Percentiles rank a stretch among this genome's conserved stretches.
Evolutionary conservation across 2,329 filamentous ascomycete genomes (phyloP).

Genomic region (Talaromyces sp.): DNA sequence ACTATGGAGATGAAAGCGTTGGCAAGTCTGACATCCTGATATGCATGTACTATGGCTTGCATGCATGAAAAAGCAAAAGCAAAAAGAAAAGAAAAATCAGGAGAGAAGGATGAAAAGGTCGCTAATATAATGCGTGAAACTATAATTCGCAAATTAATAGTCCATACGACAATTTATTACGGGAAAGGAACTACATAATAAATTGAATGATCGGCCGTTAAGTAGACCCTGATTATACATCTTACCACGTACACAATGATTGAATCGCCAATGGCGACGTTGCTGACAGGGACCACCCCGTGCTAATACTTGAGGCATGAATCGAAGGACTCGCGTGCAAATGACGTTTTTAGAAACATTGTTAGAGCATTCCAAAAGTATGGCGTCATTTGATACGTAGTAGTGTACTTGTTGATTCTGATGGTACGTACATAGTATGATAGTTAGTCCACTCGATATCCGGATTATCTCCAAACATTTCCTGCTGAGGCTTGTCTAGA

Average conservation of each 20-base stretch:
- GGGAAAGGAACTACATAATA: not conserved
- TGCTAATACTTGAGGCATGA: not conserved
- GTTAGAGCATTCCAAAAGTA: not conserved
- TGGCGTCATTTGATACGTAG: not conserved
- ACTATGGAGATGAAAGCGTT: not conserved
- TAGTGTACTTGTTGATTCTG: not conserved
- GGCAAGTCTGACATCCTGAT: slow-evolving; percentile 3
- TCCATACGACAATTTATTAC: not conserved
- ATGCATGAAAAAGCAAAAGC: not conserved
- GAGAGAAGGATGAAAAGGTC: not conserved
- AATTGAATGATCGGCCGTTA: not conserved
- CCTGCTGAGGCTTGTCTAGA: not conserved
- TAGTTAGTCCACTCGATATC: not conserved
- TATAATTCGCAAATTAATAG: not conserved
- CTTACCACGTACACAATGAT: too few relatives aligned
- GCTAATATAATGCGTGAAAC: not conserved
- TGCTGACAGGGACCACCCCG: not conserved
- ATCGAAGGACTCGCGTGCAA: not conserved
- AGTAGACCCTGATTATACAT: not conserved
- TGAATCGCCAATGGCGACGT: not conserved
- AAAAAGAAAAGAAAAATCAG: not conserved
- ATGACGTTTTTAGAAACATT: not conserved
- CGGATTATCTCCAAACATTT: not conserved
- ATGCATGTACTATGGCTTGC: not conserved
- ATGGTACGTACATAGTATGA: not conserved